Conservation (phyloP, 306 rosid species). For the Acacia crassicarpa region DNA sequence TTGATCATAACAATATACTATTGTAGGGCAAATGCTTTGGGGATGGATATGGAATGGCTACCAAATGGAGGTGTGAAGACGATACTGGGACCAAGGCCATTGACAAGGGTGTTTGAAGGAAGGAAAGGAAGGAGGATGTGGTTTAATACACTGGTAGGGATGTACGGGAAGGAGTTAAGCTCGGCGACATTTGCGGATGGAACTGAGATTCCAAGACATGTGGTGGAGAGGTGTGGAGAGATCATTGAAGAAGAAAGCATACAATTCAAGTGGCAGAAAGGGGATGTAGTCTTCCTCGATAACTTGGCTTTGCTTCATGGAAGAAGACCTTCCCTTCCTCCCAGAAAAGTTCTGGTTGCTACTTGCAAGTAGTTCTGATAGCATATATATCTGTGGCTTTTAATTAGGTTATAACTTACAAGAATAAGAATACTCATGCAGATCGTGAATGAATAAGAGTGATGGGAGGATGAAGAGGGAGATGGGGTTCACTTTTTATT, state of each 20-base stretch:
- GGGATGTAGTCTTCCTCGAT: conserved; percentile 84
- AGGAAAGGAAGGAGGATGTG: conserved; percentile 85
- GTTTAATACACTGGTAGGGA: conserved; percentile 84
- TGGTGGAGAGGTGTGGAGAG: conserved; percentile 79
- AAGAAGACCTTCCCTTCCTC: conserved; percentile 91
- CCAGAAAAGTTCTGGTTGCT: conserved; percentile 69
- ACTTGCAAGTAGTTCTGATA: conserved; percentile 49
- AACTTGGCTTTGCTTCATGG: conserved; percentile 92
- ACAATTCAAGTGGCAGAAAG: conserved; percentile 89
- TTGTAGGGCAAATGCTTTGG: conserved; percentile 64
- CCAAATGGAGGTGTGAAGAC: conserved; percentile 63
- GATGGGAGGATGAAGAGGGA: no score
- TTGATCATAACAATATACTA: background rate
- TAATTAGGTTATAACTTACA: no score
- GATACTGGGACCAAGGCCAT: conserved; percentile 51
- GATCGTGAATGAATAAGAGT: no score
- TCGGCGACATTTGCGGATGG: conserved; percentile 80
- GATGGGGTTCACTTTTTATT: no score
- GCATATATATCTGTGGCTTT: no score
- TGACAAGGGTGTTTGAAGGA: conserved; percentile 80
- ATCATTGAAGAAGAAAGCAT: conserved; percentile 93
- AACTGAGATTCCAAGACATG: conserved; percentile 59
- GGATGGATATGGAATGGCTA: conserved; percentile 86
- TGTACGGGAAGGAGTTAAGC: conserved; percentile 79
- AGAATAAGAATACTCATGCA: no score